Evolutionary conservation across 768 basidiomycete genomes (phyloP).

Genomic region (Hebeloma cylindrosporum): DNA sequence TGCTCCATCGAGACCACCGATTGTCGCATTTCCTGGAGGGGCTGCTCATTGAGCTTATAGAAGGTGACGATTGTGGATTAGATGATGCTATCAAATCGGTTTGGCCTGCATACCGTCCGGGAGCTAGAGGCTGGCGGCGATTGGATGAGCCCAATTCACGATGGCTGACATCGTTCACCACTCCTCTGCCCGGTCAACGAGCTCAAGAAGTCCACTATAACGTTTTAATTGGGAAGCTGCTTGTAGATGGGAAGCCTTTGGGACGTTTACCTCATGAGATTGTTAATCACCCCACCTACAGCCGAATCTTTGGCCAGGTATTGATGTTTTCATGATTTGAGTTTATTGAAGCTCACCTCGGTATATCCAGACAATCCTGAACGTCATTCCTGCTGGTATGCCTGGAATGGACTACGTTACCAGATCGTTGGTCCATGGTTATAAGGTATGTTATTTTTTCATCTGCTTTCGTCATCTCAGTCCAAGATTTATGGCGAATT

Average conservation of each 20-base stretch:
- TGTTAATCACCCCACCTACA: conserved; percentile 31
- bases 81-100: conserved; percentile 27
- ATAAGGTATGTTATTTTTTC: conserved; percentile 10
- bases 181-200: conserved; percentile 1
- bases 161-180: conserved; percentile 28
- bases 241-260: conserved; percentile 41
- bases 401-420: conserved; percentile 35
- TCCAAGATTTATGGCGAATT: no score
- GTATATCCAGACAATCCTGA: conserved; percentile 27
- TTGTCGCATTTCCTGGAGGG: conserved; percentile 30
- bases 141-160: conserved; percentile 14
- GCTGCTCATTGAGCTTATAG: conserved; percentile 17
- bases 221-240: conserved; percentile 38
- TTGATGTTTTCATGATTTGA: background rate
- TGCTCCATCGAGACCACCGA: conserved; percentile 32
- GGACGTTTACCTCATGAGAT: conserved; percentile 38
- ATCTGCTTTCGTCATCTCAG: background rate
- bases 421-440: conserved; percentile 18
- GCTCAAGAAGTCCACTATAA: conserved; percentile 40
- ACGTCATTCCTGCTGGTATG: conserved; percentile 34
- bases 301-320: conserved; percentile 37
- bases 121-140: conserved; percentile 10
- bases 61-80: conserved; percentile 20
- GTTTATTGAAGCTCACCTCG: background rate
- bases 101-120: conserved; percentile 32